phyloP scores from a whole-genome alignment of 768 basidiomycete genomes.

The Strobilomyces echinocephalus region DNA sequence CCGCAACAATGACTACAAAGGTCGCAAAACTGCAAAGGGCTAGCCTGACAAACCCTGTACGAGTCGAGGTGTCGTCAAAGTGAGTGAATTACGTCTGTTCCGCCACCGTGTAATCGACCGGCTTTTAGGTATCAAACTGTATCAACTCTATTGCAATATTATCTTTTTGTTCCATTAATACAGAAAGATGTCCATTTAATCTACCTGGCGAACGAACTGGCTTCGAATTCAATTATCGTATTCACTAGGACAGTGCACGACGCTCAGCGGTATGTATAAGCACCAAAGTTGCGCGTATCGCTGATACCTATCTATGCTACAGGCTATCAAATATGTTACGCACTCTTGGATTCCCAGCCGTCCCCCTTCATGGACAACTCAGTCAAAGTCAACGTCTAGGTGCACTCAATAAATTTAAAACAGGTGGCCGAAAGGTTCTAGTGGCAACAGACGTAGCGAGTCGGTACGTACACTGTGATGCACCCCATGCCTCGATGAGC shows the following conservation, averaged over 20 bases:
- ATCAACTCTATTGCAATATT: constrained; percentile 91
- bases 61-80: constrained; percentile 92
- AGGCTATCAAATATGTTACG: constrained; percentile 88
- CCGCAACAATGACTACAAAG: constrained; percentile 98
- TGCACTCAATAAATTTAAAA: constrained; percentile 92
- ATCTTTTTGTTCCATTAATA: constrained; percentile 86
- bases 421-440: constrained; percentile 83
- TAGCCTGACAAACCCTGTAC: constrained; percentile 87
- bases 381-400: constrained; percentile 92
- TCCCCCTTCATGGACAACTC: constrained; percentile 93
- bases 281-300: background rate
- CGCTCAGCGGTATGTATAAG: constrained; percentile 59
- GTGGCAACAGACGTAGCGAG: constrained; percentile 97
- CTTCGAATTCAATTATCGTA: constrained; percentile 90
- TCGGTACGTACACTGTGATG: constrained; percentile 46
- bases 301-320: background rate
- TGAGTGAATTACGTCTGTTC: constrained; percentile 34
- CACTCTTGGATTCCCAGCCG: constrained; percentile 87
- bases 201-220: constrained; percentile 82
- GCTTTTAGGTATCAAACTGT: constrained; percentile 87
- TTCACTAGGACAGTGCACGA: constrained; percentile 96
- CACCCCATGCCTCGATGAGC: background rate
- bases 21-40: constrained; percentile 95
- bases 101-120: background rate
- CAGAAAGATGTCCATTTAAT: constrained; percentile 91